Base-by-base conservation (phyloP, 306 rosid genomes). In the Castanospermum australe region DNA sequence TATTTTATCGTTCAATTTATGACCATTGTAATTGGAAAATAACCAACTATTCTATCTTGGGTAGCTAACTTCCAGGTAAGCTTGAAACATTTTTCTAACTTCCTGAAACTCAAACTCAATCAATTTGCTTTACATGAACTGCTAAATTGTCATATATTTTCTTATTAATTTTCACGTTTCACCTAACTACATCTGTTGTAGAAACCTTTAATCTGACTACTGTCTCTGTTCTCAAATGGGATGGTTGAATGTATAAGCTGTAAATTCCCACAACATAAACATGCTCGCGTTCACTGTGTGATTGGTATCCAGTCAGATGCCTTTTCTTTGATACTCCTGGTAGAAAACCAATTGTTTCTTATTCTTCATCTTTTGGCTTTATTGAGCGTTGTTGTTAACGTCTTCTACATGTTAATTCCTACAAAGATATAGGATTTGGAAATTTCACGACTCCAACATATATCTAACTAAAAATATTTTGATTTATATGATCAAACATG, bases 1-100 rank as follows among this genome's bases (percentile, higher is more conserved):
- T 12, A 69, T 41, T 38, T 75, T 62, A 25, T 70, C 24, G 6
- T 52, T 82, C 38, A 39, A 11, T 54, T 41, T 30, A 9, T 67
- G 6, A 18, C 10, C 42, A 42, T 21, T 7, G 10, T 39, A 24
- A 73, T 28, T 50, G 62, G 62, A 15, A 67, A 51, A 39, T 39
- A 42, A 21, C 14, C 18, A 7, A 75, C 21, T 47, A 33, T 39
- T 82, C 79, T 71, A 42, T 77, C 38, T 77, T 30, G 17, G 36
- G 32, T 33, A 18, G 17, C 68, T 38, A 62, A 67, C 56, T 69
- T 71, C 36, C 20, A 30, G 15, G 50, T 76, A 47, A 66, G 52
- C 70, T 65, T 54, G 41, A 32, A 38, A 14, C 22, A n/a, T n/a
- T 15, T 57, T 35, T 33, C 44, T 9, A 55, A 65, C 44, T 44